Evolutionary conservation across 306 rosid genomes (phyloP).

Genomic region (Glycine latifolia): DNA sequence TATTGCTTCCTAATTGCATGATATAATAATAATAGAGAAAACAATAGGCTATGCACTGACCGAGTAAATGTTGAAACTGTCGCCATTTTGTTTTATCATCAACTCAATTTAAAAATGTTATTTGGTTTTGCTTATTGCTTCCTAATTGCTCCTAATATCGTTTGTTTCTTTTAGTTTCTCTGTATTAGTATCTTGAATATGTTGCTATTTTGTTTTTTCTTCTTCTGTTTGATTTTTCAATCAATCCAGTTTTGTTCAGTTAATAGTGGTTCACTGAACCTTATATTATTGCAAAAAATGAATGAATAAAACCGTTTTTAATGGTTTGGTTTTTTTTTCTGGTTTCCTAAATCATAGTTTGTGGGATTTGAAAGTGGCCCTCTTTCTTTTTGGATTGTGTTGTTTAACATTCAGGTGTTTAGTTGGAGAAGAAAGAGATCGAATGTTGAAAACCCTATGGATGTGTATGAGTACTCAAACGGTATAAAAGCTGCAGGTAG

Average conservation of each 20-base stretch:
- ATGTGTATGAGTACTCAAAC: constrained; percentile 63
- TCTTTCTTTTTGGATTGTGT: neutral
- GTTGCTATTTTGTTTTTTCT: neutral
- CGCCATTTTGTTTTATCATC: no score
- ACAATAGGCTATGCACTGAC: no score
- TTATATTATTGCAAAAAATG: neutral
- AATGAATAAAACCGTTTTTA: neutral
- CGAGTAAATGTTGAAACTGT: no score
- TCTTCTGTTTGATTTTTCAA: neutral
- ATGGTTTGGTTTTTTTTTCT: neutral
- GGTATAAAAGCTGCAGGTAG: constrained; percentile 72
- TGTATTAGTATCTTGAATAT: neutral
- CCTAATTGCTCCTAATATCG: no score
- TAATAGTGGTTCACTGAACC: neutral
- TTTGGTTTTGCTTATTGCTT: no score
- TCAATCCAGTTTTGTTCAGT: neutral
- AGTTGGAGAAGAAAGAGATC: constrained; percentile 66
- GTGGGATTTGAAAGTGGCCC: neutral
- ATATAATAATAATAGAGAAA: no score
- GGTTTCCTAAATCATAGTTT: neutral
- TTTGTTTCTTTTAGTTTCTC: no score
- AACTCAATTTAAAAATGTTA: no score
- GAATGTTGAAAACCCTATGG: constrained; percentile 46
- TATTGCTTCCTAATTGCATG: no score
- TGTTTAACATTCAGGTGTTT: constrained; percentile 61